Base-by-base conservation (phyloP, 1,284 basidiomycete species). In the Ganoderma sp. region DNA sequence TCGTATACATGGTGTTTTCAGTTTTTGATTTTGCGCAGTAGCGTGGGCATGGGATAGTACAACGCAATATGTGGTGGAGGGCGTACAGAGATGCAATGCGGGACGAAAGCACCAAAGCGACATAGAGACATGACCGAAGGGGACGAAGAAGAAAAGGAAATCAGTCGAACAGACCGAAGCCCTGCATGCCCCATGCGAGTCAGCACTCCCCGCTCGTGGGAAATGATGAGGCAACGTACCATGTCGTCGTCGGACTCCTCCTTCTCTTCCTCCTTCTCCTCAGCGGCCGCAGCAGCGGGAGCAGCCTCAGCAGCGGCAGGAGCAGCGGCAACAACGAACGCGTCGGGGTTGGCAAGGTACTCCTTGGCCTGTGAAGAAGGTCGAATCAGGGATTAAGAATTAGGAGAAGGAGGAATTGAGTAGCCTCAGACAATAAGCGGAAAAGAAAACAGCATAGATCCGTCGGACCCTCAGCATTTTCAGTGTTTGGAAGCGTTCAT, bases 331-430 rank as follows among this genome's bases (percentile, higher is more conserved):
- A 84, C 92, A 69, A 93, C 95, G 80, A 97, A 99, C 41, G 96
- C 97, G 73, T 98, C 96, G 68, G 97, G 97, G 88, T 99, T 98
- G 80, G 93, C 97, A 75, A 99, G 90, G 84, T 92, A 94, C 81
- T 95, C 97, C 88, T 98, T 98, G 84, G 93, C 90, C 95, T 97
- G 19, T 7, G 25, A 67, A 60, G 69, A 68, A 34, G 61, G 56
- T 63, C 63, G 52, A 80, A 67, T 83, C 75, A 67, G 77, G 25
- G 71, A 68, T 59, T 48, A 69, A 68, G 69, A 61, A 67, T 67
- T 74, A 73, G 76, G 71, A 63, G 69, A 71, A 54, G 70, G 70
- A 66, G 34, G 70, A 71, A 39, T 14, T 17, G 10, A 57, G 37
- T 22, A 68, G 74, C 73, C 74, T 78, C 78, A 80, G 76, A 75